phyloP scores from a whole-genome alignment of 116 monocot genomes.

The Trichopus zeylanicus region DNA sequence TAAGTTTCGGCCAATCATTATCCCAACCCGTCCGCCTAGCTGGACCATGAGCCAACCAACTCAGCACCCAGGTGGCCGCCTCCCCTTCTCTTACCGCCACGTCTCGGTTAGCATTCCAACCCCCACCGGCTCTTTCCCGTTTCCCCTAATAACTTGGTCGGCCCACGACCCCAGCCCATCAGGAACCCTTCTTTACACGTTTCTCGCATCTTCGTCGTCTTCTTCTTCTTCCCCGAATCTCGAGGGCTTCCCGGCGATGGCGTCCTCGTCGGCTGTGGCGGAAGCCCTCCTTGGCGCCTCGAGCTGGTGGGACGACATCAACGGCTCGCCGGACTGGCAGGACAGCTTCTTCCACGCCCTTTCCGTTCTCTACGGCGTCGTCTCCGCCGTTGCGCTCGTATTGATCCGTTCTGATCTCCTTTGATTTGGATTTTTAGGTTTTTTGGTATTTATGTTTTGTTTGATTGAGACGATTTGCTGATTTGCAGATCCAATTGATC shows the following conservation, averaged over 20 bases:
- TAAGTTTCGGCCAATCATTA: too few relatives aligned
- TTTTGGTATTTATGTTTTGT: neutral
- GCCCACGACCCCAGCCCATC: too few relatives aligned
- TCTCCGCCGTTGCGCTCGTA: constrained; percentile 72
- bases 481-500: constrained; percentile 52
- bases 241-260: constrained; percentile 1
- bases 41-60: too few relatives aligned
- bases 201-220: too few relatives aligned
- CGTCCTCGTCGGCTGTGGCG: neutral
- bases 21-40: too few relatives aligned
- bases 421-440: neutral
- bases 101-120: too few relatives aligned
- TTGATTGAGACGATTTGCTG: neutral
- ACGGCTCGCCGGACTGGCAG: constrained; percentile 64
- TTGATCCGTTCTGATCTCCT: constrained; percentile 3
- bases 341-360: constrained; percentile 77
- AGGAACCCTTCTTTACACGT: too few relatives aligned
- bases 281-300: constrained; percentile 12
- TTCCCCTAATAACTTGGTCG: too few relatives aligned
- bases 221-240: too few relatives aligned
- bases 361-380: constrained; percentile 56
- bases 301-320: constrained; percentile 67
- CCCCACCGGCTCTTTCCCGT: too few relatives aligned
- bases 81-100: too few relatives aligned
- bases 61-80: too few relatives aligned